Evolutionary conservation across 805 yeast species (phyloP).

Genomic region (Nakazawaea wyomingensis): DNA sequence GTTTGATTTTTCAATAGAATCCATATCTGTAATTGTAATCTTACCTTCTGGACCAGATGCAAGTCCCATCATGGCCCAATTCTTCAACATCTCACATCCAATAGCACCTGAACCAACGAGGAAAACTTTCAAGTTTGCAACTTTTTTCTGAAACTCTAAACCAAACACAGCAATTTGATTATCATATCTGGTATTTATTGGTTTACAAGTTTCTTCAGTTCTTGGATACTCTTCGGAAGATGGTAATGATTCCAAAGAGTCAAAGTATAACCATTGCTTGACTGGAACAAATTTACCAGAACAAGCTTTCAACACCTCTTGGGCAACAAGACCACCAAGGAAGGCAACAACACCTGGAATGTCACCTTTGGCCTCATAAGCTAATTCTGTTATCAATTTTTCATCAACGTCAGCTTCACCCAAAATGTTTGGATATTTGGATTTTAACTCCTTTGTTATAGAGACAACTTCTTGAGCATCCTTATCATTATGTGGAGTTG

Average conservation of each 20-base stretch:
- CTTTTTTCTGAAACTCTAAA: constrained; percentile 59
- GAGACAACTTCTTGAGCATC: constrained; percentile 68
- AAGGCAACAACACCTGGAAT: constrained; percentile 86
- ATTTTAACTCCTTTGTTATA: constrained; percentile 53
- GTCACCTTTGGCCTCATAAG: constrained; percentile 89
- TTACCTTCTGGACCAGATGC: constrained; percentile 89
- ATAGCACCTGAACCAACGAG: constrained; percentile 97
- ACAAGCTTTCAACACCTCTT: constrained; percentile 91
- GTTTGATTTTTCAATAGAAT: constrained; percentile 91
- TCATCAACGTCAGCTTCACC: constrained; percentile 57
- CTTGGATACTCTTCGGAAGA: constrained; percentile 50
- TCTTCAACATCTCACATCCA: constrained; percentile 97
- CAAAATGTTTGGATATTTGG: constrained; percentile 50
- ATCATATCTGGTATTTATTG: constrained; percentile 82
- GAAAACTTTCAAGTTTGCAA: constrained; percentile 78
- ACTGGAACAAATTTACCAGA: constrained; percentile 95
- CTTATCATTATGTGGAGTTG: constrained; percentile 68
- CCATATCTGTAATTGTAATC: constrained; percentile 86
- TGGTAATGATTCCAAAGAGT: constrained; percentile 89
- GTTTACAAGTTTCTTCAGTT: constrained; percentile 66
- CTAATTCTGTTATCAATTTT: constrained; percentile 60
- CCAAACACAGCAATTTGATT: constrained; percentile 96
- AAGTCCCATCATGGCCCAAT: constrained; percentile 96
- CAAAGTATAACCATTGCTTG: constrained; percentile 89
- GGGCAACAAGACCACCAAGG: constrained; percentile 92